Percentiles rank a stretch among this genome's conserved stretches.
These are phyloP conservation scores for Talaromyces sp. DNA, from an alignment of 2,329 filamentous ascomycete genomes.

Conservation along the genomic window DNA sequence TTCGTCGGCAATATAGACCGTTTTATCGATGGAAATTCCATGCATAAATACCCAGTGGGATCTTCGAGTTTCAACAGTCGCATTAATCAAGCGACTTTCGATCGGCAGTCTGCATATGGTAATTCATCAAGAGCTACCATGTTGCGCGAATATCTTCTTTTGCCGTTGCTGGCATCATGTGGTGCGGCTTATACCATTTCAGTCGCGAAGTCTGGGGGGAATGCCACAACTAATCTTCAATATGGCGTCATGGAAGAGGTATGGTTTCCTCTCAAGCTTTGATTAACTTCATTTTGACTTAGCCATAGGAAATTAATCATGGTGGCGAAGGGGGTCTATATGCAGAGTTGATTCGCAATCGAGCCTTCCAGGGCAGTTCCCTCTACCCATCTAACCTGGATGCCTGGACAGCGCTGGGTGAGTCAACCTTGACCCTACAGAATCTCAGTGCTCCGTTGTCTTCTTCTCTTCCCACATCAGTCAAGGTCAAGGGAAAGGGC, in stretches of 20 bases:
- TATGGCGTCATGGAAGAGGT: constrained; percentile 39
- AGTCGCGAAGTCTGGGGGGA: constrained; percentile 33
- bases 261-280: neutral
- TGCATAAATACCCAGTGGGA: neutral
- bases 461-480: constrained; percentile 46
- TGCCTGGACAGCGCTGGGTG: constrained; percentile 34
- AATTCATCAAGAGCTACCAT: constrained; percentile 10
- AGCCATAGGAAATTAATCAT: constrained; percentile 33
- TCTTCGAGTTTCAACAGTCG: neutral
- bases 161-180: constrained; percentile 30
- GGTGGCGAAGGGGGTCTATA: constrained; percentile 39
- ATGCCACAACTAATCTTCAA: constrained; percentile 29
- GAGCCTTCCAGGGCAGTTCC: constrained; percentile 37
- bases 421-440: constrained; percentile 38
- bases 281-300: neutral
- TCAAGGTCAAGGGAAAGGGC: constrained; percentile 47
- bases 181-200: constrained; percentile 30
- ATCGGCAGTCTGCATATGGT: constrained; percentile 4
- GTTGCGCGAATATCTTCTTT: constrained; percentile 25
- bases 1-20: no score
- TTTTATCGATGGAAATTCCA: neutral
- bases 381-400: constrained; percentile 34
- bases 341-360: constrained; percentile 38
- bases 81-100: neutral
- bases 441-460: constrained; percentile 47